Evolutionary conservation across 257 asterid genomes (phyloP).

Genomic region (Rhazya stricta): DNA sequence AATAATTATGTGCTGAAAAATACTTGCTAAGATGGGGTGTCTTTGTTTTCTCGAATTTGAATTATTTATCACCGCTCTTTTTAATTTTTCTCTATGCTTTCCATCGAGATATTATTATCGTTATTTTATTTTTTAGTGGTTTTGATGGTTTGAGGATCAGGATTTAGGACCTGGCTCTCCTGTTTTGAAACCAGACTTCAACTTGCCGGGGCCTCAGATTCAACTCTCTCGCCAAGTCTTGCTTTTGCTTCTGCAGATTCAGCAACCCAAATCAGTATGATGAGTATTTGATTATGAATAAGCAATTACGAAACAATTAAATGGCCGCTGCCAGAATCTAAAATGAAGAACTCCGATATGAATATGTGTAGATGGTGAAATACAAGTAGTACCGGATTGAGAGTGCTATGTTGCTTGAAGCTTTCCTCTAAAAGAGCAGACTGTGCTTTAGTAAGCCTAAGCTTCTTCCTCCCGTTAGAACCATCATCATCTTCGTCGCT

Average conservation of each 20-base stretch:
- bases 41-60: neutral
- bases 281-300: neutral
- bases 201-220: slow-evolving; percentile 76
- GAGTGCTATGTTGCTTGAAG: slow-evolving; percentile 56
- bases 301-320: neutral
- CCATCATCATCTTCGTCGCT: slow-evolving; percentile 62
- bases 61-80: slow-evolving; percentile 6
- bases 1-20: neutral
- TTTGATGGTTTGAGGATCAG: neutral
- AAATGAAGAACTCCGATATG: neutral
- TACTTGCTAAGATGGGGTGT: neutral
- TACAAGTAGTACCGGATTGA: slow-evolving; percentile 43
- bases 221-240: slow-evolving; percentile 55
- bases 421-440: slow-evolving; percentile 61
- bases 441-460: slow-evolving; percentile 54
- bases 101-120: neutral
- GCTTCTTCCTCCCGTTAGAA: slow-evolving; percentile 46
- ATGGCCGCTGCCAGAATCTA: neutral
- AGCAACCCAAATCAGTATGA: neutral
- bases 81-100: neutral
- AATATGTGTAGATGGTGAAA: neutral
- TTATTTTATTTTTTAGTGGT: neutral
- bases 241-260: slow-evolving; percentile 60
- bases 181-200: slow-evolving; percentile 84
- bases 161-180: slow-evolving; percentile 59